phyloP scores from a whole-genome alignment of 805 yeast species.

The Lipomyces spencermartinsiae region DNA sequence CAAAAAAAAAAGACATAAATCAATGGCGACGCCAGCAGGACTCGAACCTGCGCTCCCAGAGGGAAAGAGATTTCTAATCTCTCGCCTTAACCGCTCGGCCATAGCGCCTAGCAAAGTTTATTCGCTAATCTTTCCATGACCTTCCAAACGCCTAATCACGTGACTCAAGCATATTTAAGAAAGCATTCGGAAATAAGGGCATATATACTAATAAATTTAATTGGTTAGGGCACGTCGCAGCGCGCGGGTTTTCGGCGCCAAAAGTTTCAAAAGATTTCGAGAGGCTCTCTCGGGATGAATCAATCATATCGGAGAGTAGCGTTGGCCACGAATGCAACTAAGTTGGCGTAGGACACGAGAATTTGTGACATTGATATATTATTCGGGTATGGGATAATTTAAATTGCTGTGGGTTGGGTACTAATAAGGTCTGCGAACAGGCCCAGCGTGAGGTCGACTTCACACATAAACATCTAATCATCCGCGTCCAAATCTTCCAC shows the following conservation, averaged over 20 bases:
- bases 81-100: constrained; percentile 53
- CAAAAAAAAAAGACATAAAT: constrained; percentile 13
- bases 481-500: not conserved
- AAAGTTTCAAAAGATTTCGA: too few species aligned
- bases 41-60: constrained; percentile 51
- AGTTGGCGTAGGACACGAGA: too few species aligned
- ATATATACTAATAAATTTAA: too few species aligned
- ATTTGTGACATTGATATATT: too few species aligned
- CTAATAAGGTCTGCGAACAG: not conserved
- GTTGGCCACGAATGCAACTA: too few species aligned
- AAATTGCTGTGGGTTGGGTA: not conserved
- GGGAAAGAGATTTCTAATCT: constrained; percentile 51
- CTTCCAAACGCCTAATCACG: not conserved
- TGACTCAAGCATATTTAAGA: not conserved
- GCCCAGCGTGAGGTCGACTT: not conserved
- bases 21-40: constrained; percentile 49
- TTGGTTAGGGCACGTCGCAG: too few species aligned
- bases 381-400: too few species aligned
- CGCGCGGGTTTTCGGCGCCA: too few species aligned
- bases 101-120: constrained; percentile 41
- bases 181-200: too few species aligned
- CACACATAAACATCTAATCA: not conserved
- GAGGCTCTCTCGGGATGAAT: too few species aligned
- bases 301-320: too few species aligned
- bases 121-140: not conserved